Evolutionary conservation across 805 yeast species (phyloP), one percentile per base, ranked within the genome.

Genomic region (Cyberlindnera veronae): DNA sequence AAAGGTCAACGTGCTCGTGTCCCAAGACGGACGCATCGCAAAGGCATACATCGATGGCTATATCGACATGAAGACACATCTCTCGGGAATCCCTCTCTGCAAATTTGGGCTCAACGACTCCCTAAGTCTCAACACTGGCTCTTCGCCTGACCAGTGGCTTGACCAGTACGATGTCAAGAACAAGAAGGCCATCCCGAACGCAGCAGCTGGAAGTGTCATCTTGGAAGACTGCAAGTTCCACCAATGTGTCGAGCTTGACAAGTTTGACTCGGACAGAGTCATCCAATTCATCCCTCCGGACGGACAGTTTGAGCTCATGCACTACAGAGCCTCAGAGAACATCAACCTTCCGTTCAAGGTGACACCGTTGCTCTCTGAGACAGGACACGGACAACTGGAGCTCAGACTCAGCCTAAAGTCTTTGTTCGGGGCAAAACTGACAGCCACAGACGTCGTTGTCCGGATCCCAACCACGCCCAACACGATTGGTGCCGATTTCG

Each of bases 271-370:
- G 16, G 79, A 81, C 19, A 67, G 84, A 29, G 64, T 76, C 18
- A 82, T 89, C 42, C 76, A 73, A 33, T 88, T 89, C 49, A 68
- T 80, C 11, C 96, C 96, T 3, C 96, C 96, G 2, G 95, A 88
- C 62, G 95, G 95, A 1, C 77, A 79, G 37, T 85, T 87, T 57
- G 91, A 87, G 60, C 71, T 89, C 44, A 81, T 89, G 90, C 70
- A 77, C 26, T 89, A 88, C 62, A 68, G 81, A 41, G 72, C 75
- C 2, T 62, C 68, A 1, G 77, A 77, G 32, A 77, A 79, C 48
- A 64, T 84, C 44, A 76, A 75, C 36, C 57, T 85, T 22, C 97
- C 97, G 4, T 84, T 88, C 61, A 68, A 69, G 36, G 71, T 88
- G 13, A 64, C 72, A 5, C 84, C 91, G 2, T 67, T 69, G 22